Base-by-base conservation (phyloP, 805 yeast genomes). In the Zygoascus ofunaensis region DNA sequence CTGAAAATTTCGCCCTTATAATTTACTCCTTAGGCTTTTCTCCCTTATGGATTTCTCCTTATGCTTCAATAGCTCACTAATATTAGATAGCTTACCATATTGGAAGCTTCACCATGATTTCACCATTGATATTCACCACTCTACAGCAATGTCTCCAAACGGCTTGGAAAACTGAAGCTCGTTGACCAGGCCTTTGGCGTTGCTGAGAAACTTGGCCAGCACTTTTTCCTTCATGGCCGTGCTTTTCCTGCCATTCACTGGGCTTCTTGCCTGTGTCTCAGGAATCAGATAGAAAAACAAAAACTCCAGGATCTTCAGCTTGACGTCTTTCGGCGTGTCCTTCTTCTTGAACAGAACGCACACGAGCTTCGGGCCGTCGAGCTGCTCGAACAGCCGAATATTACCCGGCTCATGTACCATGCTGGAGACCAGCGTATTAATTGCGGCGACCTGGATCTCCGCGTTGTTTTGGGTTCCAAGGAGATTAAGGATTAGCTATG, bases 221-320 rank as follows among this genome's bases (percentile, higher is more conserved):
- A 72, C 54, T 30, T 51, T 52, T 45, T 69, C 72, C 51, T 75
- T 76, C 21, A 71, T 74, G 18, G 60, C 60, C 38, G 70, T 71
- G 10, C 70, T 66, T 41, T 64, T 60, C 32, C 76, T 41, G 39
- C 48, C 53, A 26, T 51, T 47, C 7, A 47, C 30, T 5, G 45
- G 44, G 24, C 39, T 42, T 22, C 46, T 44, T 35, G 48, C 54
- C 15, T 48, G 43, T 1, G 72, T 62, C 58, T 81, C 90, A 10
- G 86, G 87, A 5, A 76, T 69, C 44, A 82, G 61, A 55, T 82
- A 82, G 56, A 81, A 79, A 44, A 82, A 74, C 42, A 82, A 62
- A 57, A 82, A 82, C 61, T 82, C 89, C 40, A 82, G 68, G 10
- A 79, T 71, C 52, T 79, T 76, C 50, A 80, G 73, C 52, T 79